Percentiles rank a stretch among this genome's conserved stretches.
phyloP scores from a whole-genome alignment of 192 early-diverging fungal genomes.

The Jimgerdemannia lactiflua region DNA sequence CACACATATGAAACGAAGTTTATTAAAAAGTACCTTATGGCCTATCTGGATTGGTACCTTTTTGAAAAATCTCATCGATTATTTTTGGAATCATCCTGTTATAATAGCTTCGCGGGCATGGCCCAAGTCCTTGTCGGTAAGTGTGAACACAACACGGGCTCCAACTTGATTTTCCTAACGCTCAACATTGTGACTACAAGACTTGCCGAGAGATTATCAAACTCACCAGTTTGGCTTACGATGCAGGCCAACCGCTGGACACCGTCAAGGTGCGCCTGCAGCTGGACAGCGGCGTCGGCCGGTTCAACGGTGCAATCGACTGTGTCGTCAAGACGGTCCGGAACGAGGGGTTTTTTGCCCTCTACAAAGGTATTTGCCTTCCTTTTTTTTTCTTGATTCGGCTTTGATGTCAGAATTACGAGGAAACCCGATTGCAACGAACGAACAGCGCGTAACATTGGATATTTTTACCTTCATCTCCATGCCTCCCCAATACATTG shows the following conservation, averaged over 20 bases:
- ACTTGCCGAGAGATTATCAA: slow-evolving; percentile 5
- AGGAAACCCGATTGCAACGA: neutral
- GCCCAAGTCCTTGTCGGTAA: slow-evolving; percentile 52
- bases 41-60: too few relatives aligned
- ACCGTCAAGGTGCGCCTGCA: slow-evolving; percentile 84
- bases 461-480: neutral
- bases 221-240: slow-evolving; percentile 3
- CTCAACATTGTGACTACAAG: neutral
- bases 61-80: too few relatives aligned
- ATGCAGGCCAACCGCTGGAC: slow-evolving; percentile 77
- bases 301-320: slow-evolving; percentile 73
- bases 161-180: neutral
- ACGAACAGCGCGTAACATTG: neutral
- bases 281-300: slow-evolving; percentile 46
- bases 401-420: too few relatives aligned
- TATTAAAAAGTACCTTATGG: too few relatives aligned
- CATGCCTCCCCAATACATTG: too few relatives aligned
- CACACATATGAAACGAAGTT: too few relatives aligned
- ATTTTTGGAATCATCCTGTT: neutral
- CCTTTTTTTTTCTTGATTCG: neutral
- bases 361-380: slow-evolving; percentile 68
- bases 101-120: slow-evolving; percentile 58
- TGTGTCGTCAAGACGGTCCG: slow-evolving; percentile 80
- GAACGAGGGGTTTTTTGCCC: slow-evolving; percentile 71
- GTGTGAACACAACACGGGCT: neutral